Conservation (phyloP, 345 rosid genomes). For the Sonneratia caseolaris region DNA sequence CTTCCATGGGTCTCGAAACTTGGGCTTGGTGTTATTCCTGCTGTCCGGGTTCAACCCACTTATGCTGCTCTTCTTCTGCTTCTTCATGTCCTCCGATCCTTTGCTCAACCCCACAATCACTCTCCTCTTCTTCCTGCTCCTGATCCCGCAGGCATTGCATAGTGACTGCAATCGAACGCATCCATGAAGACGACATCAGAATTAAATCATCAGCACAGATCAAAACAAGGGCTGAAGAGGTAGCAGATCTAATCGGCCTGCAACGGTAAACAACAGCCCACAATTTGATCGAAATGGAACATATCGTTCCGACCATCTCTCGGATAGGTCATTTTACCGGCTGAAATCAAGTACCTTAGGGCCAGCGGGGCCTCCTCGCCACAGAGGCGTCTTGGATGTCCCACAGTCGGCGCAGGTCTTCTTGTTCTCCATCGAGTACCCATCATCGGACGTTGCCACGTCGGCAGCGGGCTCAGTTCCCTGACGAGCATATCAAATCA, state of each 20-base stretch:
- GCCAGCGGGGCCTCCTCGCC: slow-evolving; percentile 47
- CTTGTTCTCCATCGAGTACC: slow-evolving; percentile 11
- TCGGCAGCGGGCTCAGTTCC: slow-evolving; percentile 12
- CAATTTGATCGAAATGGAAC: neutral
- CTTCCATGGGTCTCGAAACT: slow-evolving; percentile 54
- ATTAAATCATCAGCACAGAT: neutral
- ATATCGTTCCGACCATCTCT: neutral
- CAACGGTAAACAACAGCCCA: no score
- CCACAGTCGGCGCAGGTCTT: slow-evolving; percentile 44
- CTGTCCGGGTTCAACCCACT: slow-evolving; percentile 4
- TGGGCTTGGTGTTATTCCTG: neutral
- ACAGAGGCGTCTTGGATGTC: slow-evolving; percentile 39
- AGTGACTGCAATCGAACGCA: slow-evolving; percentile 44
- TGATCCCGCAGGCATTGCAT: slow-evolving; percentile 95
- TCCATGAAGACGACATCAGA: neutral
- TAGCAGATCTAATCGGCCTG: neutral
- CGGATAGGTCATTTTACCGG: no score
- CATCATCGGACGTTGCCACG: slow-evolving; percentile 1
- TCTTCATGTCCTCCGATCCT: slow-evolving; percentile 38
- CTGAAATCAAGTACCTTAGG: slow-evolving; percentile 27
- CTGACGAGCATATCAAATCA: neutral
- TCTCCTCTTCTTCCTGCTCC: slow-evolving; percentile 82
- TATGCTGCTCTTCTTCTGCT: slow-evolving; percentile 19
- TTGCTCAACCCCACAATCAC: slow-evolving; percentile 35
- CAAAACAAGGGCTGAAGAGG: neutral